Evolutionary conservation across 345 rosid species (phyloP), one percentile per base, ranked within the genome.

Genomic region (Gossypium longicalyx): DNA sequence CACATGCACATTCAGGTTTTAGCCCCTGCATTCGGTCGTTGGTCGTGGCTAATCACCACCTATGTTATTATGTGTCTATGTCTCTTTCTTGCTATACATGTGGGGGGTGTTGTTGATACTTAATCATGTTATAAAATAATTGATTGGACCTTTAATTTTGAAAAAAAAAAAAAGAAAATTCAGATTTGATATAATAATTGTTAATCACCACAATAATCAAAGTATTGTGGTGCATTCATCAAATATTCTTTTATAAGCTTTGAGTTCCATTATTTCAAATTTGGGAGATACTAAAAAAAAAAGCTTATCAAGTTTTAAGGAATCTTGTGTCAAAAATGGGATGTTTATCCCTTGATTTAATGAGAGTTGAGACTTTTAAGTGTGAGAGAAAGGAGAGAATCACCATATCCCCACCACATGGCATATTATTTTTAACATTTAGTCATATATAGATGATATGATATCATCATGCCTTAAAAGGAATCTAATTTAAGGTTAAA

Each of bases 291-390:
- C 23, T 7, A 48, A 12, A 27, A 69, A 51, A 48, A 69, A 51
- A 23, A n/a, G 4, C 15, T 51, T 51, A 27, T 68, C 22, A 51
- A 8, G 23, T 51, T 69, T 52, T 52, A 29, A 51, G 47, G 45
- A 69, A 69, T 51, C 45, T 69, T 69, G 73, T 51, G 73, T 69
- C 60, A 27, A 29, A 51, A 69, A 29, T 69, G 25, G 45, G 59
- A 69, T 27, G 72, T 51, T 51, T 27, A 27, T 69, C 45, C 72
- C 72, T 48, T 68, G 44, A 49, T 68, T 49, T 51, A 27, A 17
- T 69, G 60, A 69, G 20, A 47, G 12, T 5, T 25, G 15, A 22
- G 9, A 20, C 57, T 47, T 48, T 48, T 23, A 41, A 67, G 41
- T 23, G 22, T 47, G 38, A 8, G 12, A 47, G 19, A 22, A 3